phyloP scores from a whole-genome alignment of 192 early-diverging fungal genomes.

The Coemansia sp. region DNA sequence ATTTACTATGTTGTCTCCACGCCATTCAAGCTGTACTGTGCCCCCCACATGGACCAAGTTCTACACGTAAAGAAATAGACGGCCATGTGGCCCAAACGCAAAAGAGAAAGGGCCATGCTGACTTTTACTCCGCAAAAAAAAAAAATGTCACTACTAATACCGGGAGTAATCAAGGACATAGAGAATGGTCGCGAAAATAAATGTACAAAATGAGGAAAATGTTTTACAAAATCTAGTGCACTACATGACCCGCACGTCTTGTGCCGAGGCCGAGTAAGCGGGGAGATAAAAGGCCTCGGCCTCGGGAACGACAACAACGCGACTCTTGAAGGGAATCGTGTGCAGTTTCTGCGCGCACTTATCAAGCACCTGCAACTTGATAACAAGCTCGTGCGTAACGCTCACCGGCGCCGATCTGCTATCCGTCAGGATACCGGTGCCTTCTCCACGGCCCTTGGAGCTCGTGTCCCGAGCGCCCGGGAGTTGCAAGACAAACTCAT shows the following conservation, averaged over 20 bases:
- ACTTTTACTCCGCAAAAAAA: neutral
- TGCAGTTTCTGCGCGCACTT: conserved; percentile 21
- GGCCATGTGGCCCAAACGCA: neutral
- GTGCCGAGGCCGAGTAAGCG: conserved; percentile 24
- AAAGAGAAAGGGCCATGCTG: neutral
- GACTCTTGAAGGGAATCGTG: conserved; percentile 31
- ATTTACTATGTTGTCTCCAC: neutral
- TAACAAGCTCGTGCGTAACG: conserved; percentile 24
- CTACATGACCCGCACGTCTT: conserved; percentile 38
- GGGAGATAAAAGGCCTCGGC: conserved; percentile 34
- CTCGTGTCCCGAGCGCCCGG: conserved; percentile 11
- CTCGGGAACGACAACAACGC: conserved; percentile 34
- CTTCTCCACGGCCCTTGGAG: neutral
- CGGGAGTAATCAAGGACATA: neutral
- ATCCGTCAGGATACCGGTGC: conserved; percentile 30
- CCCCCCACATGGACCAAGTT: neutral
- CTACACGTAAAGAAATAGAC: neutral
- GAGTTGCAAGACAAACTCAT: conserved; percentile 17
- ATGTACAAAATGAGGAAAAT: neutral
- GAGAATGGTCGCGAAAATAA: neutral
- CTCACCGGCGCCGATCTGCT: conserved; percentile 43
- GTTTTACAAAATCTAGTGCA: neutral
- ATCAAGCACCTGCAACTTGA: conserved; percentile 22
- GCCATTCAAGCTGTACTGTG: neutral
- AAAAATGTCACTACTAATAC: neutral